Conservation (phyloP, 108 stramenopile species). For the Skeletonema marinoi region DNA sequence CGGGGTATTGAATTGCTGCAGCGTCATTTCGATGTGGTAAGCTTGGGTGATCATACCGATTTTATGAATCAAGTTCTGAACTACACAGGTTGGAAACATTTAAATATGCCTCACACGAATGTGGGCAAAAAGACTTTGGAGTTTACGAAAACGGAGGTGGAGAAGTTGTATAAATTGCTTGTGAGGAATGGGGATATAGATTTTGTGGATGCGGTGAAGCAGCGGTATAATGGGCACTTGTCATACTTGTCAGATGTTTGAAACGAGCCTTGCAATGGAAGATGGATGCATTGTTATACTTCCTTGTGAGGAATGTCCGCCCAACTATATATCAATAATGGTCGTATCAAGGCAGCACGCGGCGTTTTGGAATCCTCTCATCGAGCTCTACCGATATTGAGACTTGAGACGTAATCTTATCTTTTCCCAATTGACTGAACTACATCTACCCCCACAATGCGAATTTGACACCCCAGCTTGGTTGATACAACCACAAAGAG, state of each 20-base stretch:
- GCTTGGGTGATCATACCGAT: conserved; percentile 4
- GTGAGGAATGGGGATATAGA: conserved; percentile 14
- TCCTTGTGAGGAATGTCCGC: too few relatives aligned
- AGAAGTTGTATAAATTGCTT: conserved; percentile 6
- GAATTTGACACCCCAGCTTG: too few relatives aligned
- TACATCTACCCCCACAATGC: too few relatives aligned
- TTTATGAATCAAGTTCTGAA: conserved; percentile 4
- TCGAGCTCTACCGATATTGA: too few relatives aligned
- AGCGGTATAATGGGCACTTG: background rate
- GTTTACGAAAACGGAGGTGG: conserved; percentile 19
- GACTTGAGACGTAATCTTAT: too few relatives aligned
- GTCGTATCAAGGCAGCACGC: too few relatives aligned
- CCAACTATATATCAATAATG: too few relatives aligned
- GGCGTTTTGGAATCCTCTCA: too few relatives aligned
- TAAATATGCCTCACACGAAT: background rate
- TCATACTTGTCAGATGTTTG: background rate
- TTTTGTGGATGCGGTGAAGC: conserved; percentile 14
- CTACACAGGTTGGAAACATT: background rate
- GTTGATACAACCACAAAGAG: too few relatives aligned
- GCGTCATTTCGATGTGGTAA: conserved; percentile 32
- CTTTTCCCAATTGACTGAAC: too few relatives aligned
- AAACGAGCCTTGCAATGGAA: too few relatives aligned
- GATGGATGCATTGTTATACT: too few relatives aligned
- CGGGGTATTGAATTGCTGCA: conserved; percentile 22
- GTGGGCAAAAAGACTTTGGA: background rate